phyloP scores from a whole-genome alignment of 768 basidiomycete species.

The Hypholoma fasciculare region DNA sequence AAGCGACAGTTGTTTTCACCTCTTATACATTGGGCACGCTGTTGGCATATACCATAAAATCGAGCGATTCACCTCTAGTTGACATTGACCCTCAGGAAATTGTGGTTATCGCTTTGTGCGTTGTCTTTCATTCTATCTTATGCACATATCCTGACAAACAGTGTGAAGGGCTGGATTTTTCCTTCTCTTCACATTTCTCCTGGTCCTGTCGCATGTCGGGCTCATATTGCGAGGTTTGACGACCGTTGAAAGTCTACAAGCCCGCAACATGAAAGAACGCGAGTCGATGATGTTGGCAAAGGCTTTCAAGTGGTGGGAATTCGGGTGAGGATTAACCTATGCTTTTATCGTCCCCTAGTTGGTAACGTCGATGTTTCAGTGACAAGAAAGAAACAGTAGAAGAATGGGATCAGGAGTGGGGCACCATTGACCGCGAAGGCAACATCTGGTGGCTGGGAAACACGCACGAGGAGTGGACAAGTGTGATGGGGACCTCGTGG shows the following conservation, averaged over 20 bases:
- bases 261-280: conserved; percentile 60
- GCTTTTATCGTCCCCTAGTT: not conserved
- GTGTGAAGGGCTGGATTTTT: conserved; percentile 65
- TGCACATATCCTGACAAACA: not conserved
- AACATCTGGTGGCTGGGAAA: conserved; percentile 87
- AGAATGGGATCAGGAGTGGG: conserved; percentile 84
- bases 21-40: conserved; percentile 65
- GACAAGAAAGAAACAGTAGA: conserved; percentile 43
- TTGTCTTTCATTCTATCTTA: conserved; percentile 10
- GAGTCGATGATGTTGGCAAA: conserved; percentile 53
- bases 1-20: conserved; percentile 61
- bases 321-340: conserved; percentile 41
- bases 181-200: conserved; percentile 60
- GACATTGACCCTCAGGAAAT: conserved; percentile 67
- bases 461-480: conserved; percentile 64
- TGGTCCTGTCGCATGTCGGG: conserved; percentile 59
- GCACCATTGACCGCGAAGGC: conserved; percentile 69
- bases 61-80: conserved; percentile 16
- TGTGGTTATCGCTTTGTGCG: conserved; percentile 74
- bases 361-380: conserved; percentile 30
- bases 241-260: conserved; percentile 76
- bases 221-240: conserved; percentile 66
- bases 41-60: conserved; percentile 48
- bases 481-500: conserved; percentile 73
- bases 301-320: conserved; percentile 54